Evolutionary conservation across 192 early-diverging fungal genomes (phyloP), one percentile per base, ranked within the genome.

Genomic region (Podila verticillata): DNA sequence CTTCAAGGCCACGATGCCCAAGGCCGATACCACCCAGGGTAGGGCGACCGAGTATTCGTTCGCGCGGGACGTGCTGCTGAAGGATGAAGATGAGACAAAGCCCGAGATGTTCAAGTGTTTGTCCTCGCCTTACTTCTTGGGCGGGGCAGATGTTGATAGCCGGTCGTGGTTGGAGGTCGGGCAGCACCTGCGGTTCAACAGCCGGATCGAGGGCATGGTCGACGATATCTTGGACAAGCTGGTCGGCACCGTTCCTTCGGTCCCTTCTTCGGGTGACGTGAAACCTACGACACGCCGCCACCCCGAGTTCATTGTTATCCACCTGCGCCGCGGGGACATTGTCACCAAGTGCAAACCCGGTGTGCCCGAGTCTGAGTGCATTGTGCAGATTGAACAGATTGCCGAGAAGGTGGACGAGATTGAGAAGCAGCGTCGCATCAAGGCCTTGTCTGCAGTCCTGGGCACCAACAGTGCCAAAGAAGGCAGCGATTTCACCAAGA

Each of bases 361-460:
- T 5, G 24, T 62, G 65, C 29, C 58, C 0, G 75, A 79, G 48
- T 48, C 54, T 30, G 69, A 79, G 22, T 79, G 75, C 36, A 36
- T 79, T 61, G 75, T 79, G 31, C 75, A 79, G 69, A 79, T 79
- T 26, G 75, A 79, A 34, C 49, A 54, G 4, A 79, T 79, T 58
- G 75, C 75, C 2, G 64, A 79, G 17, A 79, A 67, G 51, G 61
- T 79, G 0, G 68, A 79, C 24, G 69, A 67, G 44, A 79, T 79
- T 48, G 75, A 79, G 24, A 71, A 67, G 36, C 17, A 57, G 2
- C 58, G 75, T 4, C 57, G 65, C 4, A 51, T 62, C 3, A 24
- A 39, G 10, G 68, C 69, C 3, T 15, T 71, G 17, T 15, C 51
- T 9, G 44, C 44, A 15, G 44, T 47, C 44, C 44, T 9, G 6